phyloP scores from a whole-genome alignment of 805 yeast genomes.

The Candida stauntonica region DNA sequence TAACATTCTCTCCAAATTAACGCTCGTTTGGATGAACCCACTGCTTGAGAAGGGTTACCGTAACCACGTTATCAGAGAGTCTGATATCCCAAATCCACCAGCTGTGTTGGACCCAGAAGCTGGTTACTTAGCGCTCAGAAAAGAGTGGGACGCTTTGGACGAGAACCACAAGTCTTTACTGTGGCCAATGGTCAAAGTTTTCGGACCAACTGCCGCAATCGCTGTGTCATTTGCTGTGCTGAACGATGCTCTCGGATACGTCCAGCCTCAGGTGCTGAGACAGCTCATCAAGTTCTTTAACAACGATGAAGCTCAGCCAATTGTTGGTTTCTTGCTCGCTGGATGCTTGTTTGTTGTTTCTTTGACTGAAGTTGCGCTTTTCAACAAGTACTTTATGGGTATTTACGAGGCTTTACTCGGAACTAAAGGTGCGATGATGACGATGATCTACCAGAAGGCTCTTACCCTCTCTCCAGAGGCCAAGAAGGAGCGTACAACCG shows the following conservation, averaged over 20 bases:
- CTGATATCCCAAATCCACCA: slow-evolving; percentile 81
- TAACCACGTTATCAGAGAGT: slow-evolving; percentile 42
- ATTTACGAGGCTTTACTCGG: slow-evolving; percentile 61
- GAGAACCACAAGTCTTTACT: slow-evolving; percentile 47
- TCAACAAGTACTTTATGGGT: slow-evolving; percentile 63
- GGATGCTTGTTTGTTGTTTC: slow-evolving; percentile 59
- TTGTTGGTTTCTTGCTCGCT: slow-evolving; percentile 57
- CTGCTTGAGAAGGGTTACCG: slow-evolving; percentile 73
- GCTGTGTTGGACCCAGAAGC: slow-evolving; percentile 50
- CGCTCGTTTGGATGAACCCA: slow-evolving; percentile 89
- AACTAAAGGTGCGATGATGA: slow-evolving; percentile 58
- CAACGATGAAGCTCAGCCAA: slow-evolving; percentile 37
- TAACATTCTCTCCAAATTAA: slow-evolving; percentile 68
- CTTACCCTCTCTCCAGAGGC: slow-evolving; percentile 64
- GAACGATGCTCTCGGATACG: slow-evolving; percentile 77
- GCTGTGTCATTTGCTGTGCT: slow-evolving; percentile 70
- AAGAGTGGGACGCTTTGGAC: slow-evolving; percentile 51
- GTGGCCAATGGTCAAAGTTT: slow-evolving; percentile 60
- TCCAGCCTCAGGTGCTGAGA: slow-evolving; percentile 82
- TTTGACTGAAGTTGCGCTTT: slow-evolving; percentile 53
- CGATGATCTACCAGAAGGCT: slow-evolving; percentile 69
- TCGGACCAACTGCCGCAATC: slow-evolving; percentile 63
- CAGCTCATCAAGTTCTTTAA: slow-evolving; percentile 54
- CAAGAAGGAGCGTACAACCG: slow-evolving; percentile 55
- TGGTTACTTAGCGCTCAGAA: slow-evolving; percentile 46